A percentile compares a stretch with the other conserved stretches of the same genome.
Conservation (phyloP, 176 grass and related monocot genomes). For the Musa beccarii region DNA sequence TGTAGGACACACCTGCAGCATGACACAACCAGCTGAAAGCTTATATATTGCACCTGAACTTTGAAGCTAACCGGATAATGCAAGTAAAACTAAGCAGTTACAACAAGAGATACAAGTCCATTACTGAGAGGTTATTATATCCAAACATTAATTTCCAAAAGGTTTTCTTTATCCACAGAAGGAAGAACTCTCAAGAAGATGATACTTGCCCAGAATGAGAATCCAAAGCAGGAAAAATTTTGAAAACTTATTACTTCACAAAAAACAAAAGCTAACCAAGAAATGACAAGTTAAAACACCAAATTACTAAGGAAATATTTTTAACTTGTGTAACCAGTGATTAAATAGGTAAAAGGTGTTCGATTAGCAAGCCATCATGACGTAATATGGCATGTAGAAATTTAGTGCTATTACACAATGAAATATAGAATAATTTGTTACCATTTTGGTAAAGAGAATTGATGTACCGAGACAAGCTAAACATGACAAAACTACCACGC, state of each 20-base stretch:
- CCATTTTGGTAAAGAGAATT: neutral
- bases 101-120: neutral
- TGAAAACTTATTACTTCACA: neutral
- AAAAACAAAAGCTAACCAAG: neutral
- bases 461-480: neutral
- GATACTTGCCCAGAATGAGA: no score
- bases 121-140: no score
- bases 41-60: slow-evolving; percentile 1
- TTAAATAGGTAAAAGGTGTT: neutral
- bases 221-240: no score
- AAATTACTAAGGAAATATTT: neutral
- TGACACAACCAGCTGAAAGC: neutral
- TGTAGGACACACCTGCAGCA: slow-evolving; percentile 59
- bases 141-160: no score
- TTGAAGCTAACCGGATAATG: neutral
- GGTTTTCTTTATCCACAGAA: no score
- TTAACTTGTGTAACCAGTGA: neutral
- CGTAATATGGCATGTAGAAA: no score
- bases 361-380: neutral
- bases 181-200: no score
- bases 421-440: neutral
- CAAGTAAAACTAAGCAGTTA: neutral
- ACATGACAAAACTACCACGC: neutral
- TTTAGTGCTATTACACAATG: neutral
- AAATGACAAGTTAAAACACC: neutral